Evolutionary conservation across 192 early-diverging fungal species (phyloP).

Genomic region (Podila epicladia): DNA sequence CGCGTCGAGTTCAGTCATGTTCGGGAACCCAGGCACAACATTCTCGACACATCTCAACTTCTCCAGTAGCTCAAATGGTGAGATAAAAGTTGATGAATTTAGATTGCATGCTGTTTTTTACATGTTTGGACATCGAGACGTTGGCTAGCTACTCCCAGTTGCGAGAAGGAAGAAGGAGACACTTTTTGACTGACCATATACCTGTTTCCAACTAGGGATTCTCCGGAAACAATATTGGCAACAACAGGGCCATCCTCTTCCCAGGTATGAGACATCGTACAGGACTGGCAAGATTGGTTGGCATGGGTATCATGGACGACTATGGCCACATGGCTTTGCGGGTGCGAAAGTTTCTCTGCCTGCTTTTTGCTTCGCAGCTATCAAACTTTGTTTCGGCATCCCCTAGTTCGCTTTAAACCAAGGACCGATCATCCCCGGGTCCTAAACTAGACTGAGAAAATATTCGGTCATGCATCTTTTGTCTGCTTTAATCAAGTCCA

Average conservation of each 20-base stretch:
- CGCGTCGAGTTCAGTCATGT: neutral
- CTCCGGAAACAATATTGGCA: constrained; percentile 2
- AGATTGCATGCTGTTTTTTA: no score
- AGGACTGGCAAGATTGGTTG: neutral
- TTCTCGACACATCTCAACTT: constrained; percentile 1
- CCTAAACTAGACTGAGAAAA: no score
- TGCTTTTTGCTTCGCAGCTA: neutral
- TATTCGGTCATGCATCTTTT: no score
- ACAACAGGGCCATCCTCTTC: constrained; percentile 47
- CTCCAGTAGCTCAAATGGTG: neutral
- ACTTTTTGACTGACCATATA: neutral
- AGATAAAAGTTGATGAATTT: neutral
- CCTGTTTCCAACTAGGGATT: neutral
- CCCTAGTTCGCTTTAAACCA: no score
- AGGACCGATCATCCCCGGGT: no score
- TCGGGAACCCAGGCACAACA: neutral
- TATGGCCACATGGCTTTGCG: no score
- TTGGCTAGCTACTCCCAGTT: no score
- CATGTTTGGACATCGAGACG: no score
- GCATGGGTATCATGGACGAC: neutral
- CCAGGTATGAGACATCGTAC: constrained; percentile 22
- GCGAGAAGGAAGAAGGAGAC: no score
- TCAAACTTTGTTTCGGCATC: neutral
- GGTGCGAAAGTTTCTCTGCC: no score
- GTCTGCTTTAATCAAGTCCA: no score